Base-by-base conservation (phyloP, 2,329 filamentous ascomycete genomes). In the Aquanectria penicillioides region DNA sequence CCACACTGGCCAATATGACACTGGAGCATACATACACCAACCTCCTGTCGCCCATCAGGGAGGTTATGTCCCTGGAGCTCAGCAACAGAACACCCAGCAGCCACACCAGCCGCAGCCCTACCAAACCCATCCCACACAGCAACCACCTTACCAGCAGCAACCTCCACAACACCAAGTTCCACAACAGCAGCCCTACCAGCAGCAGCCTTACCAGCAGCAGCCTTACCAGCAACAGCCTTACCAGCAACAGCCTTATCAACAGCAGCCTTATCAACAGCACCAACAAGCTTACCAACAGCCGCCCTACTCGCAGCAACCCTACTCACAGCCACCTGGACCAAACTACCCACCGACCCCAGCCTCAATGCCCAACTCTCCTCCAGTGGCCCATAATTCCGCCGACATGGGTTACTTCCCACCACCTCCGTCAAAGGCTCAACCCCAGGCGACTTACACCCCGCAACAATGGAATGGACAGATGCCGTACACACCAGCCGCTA, bases 321-420 rank as follows among this genome's bases (percentile, higher is more conserved):
- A 22, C 40, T 23, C 41, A 46, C 41, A 46, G 46, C 7, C 23
- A 41, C 13, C 33, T 40, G 3, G 20, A 36, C 33, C 8, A 10
- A 49, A 40, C 34, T 55, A 62, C 15, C 18, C 61, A 0, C 54
- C 54, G 12, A 52, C 49, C 2, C 63, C 60, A 2, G 15, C 57
- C 13, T 60, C 59, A 1, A 29, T 62, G 18, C 51, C 56, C 1
- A 53, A 54, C 6, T 38, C 61, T 7, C 36, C 37, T 1, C 38
- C 59, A 6, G 52, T 51, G 5, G 17, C 36, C 8, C 47, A 50
- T 6, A 17, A 49, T 9, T 6, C 38, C 36, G 23, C 34, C 8
- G 25, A 12, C 13, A n/a, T n/a, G 5, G 36, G 47, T 10, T 50
- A 50, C n/a, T 50, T 50, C 13, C 47, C 47, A 38, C 47, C 47